A percentile compares a stretch with the other conserved stretches of the same genome.
These are phyloP conservation scores for Termitomyces sp. DNA, from an alignment of 768 basidiomycete species.

Conservation along the genomic window DNA sequence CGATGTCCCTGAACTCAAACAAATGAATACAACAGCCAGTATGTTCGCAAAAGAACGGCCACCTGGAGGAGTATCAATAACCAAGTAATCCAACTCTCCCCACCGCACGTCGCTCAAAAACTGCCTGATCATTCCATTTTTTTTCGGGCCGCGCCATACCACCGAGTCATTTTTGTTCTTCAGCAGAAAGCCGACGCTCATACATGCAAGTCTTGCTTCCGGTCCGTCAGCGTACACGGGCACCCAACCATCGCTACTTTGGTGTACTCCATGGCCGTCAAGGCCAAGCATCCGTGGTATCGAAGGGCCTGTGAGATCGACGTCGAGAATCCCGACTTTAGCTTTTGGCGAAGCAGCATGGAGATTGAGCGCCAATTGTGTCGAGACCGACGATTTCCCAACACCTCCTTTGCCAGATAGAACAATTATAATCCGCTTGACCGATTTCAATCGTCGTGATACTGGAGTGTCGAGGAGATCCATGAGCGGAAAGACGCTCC, in stretches of 20 bases:
- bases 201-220: slow-evolving; percentile 74
- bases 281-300: slow-evolving; percentile 94
- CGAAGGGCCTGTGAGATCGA: slow-evolving; percentile 92
- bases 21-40: slow-evolving; percentile 11
- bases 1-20: slow-evolving; percentile 71
- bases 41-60: slow-evolving; percentile 19
- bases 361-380: slow-evolving; percentile 87
- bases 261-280: slow-evolving; percentile 83
- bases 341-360: slow-evolving; percentile 60
- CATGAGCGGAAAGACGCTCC: slow-evolving; percentile 20
- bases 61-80: slow-evolving; percentile 98
- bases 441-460: slow-evolving; percentile 59
- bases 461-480: slow-evolving; percentile 47
- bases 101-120: slow-evolving; percentile 93
- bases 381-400: slow-evolving; percentile 94
- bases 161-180: slow-evolving; percentile 90
- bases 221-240: slow-evolving; percentile 91
- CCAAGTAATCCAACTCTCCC: slow-evolving; percentile 88
- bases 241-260: slow-evolving; percentile 95
- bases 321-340: slow-evolving; percentile 85
- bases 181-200: slow-evolving; percentile 95
- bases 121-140: slow-evolving; percentile 97
- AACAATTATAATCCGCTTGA: slow-evolving; percentile 88
- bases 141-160: slow-evolving; percentile 98
- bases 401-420: slow-evolving; percentile 97